Evolutionary conservation across 2,329 filamentous ascomycete species (phyloP), one percentile per base, ranked within the genome.

Genomic region (Diaporthe sp.): DNA sequence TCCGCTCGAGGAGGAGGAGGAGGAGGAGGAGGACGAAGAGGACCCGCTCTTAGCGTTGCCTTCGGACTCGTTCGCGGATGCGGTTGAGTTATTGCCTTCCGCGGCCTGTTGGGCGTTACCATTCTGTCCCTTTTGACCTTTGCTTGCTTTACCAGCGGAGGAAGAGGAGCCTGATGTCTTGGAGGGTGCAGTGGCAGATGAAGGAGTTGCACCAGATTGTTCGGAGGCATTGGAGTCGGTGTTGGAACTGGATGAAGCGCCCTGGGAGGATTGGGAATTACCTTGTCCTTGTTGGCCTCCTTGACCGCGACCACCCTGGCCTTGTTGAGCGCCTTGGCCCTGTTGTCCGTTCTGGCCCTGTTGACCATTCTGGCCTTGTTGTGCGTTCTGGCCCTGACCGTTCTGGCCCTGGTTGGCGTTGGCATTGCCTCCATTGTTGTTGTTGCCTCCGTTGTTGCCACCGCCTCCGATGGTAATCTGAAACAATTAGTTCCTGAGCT

Each of bases 401-500:
- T 49, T 49, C 25, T 67, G 61, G 61, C 60, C 60, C 25, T 46
- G 60, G 17, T 13, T 8, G 2, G 15, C 31, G 67, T 75, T 77
- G 34, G 74, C 78, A 25, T 79, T 74, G 44, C 76, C 79, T 13
- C 68, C 77, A 61, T 79, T 80, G 58, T 79, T 79, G 75, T 79
- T 80, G 70, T 77, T 78, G 28, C 79, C 78, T 71, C 67, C 73
- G 57, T 53, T 72, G 71, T 79, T 78, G 73, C 67, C 55, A n/a
- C 44, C 49, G 6, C 61, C 71, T 62, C 51, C 75, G 65, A 77
- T 77, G 46, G 76, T 76, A 78, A 74, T 74, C 72, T 74, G 25
- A 39, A 46, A 49, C 22, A 57, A 19, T 67, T 46, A 74, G 53
- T 42, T 53, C 13, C 3, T 39, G n/a, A 34, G 46, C 25, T 39